phyloP scores from a whole-genome alignment of 208 protist genomes.

The Lotmaria passim region DNA sequence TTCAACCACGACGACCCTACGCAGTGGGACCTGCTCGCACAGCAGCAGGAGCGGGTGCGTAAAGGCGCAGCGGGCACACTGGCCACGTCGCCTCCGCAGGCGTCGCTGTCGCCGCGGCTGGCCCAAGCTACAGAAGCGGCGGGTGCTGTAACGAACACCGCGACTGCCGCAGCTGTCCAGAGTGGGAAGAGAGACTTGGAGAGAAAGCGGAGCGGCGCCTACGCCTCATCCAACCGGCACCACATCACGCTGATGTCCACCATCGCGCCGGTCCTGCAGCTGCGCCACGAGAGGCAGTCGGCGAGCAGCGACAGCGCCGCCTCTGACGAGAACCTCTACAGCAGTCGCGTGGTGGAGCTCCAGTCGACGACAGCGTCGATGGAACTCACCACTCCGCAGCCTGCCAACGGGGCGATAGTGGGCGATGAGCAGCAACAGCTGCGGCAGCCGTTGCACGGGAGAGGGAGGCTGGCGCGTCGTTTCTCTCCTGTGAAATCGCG shows the following conservation, averaged over 20 bases:
- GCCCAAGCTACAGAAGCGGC: not conserved
- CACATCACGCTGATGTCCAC: slow-evolving; percentile 19
- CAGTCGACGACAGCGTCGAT: slow-evolving; percentile 38
- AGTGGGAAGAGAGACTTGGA: too few relatives aligned
- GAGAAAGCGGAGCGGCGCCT: not conserved
- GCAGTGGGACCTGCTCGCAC: slow-evolving; percentile 34
- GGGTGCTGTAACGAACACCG: not conserved
- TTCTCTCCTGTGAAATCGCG: not conserved
- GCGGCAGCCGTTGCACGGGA: not conserved
- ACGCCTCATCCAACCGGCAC: not conserved
- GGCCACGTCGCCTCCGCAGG: slow-evolving; percentile 3
- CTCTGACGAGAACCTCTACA: slow-evolving; percentile 15
- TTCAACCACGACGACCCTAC: slow-evolving; percentile 62
- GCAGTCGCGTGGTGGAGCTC: slow-evolving; percentile 35
- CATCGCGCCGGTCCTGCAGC: slow-evolving; percentile 1
- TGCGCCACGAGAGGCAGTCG: slow-evolving; percentile 1
- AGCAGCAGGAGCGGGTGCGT: slow-evolving; percentile 30
- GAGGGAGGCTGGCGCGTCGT: not conserved
- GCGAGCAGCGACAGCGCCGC: slow-evolving; percentile 6
- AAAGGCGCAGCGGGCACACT: slow-evolving; percentile 1
- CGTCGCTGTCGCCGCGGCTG: not conserved
- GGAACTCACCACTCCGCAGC: slow-evolving; percentile 13
- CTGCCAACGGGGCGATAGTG: not conserved
- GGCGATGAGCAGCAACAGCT: slow-evolving; percentile 6
- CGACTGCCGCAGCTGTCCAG: not conserved